Percentiles rank a stretch among this genome's conserved stretches.
Evolutionary conservation across 495 filamentous ascomycete genomes (phyloP).

Genomic region (Hypoxylon fuscum): DNA sequence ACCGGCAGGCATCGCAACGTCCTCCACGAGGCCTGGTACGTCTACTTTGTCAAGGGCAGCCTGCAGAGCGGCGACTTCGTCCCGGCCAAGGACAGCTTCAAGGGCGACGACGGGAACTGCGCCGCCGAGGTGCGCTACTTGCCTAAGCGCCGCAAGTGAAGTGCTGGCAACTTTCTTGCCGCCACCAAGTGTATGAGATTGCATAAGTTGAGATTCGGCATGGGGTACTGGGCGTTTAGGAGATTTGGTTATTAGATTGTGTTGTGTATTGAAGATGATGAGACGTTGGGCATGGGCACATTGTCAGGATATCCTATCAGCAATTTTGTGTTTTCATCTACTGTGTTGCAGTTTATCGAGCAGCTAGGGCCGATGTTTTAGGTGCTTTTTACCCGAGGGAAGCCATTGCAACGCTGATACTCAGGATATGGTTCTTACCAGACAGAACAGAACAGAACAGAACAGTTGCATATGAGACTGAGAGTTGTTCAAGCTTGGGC

Average conservation of each 20-base stretch:
- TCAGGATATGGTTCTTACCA: too few relatives aligned
- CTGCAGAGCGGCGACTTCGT: conserved; percentile 81
- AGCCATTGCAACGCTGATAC: too few relatives aligned
- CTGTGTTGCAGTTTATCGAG: too few relatives aligned
- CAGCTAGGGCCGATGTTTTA: too few relatives aligned
- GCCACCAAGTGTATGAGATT: background rate
- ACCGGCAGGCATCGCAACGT: conserved; percentile 50
- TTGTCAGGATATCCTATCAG: background rate
- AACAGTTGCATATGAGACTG: too few relatives aligned
- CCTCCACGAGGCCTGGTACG: conserved; percentile 86
- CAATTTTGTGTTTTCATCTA: too few relatives aligned
- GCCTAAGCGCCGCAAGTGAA: conserved; percentile 46
- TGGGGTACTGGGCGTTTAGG: conserved; percentile 17
- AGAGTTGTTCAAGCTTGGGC: too few relatives aligned
- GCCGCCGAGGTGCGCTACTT: conserved; percentile 48
- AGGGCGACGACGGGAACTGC: conserved; percentile 50
- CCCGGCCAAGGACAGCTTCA: conserved; percentile 52
- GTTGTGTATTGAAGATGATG: too few relatives aligned
- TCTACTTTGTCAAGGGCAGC: conserved; percentile 80
- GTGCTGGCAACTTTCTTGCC: background rate
- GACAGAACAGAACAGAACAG: too few relatives aligned
- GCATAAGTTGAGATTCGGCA: too few relatives aligned
- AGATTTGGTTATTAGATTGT: conserved; percentile 1
- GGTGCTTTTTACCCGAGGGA: too few relatives aligned
- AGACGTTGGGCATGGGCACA: background rate